Base-by-base conservation (phyloP, 345 rosid genomes). In the Eucalyptus pumila region DNA sequence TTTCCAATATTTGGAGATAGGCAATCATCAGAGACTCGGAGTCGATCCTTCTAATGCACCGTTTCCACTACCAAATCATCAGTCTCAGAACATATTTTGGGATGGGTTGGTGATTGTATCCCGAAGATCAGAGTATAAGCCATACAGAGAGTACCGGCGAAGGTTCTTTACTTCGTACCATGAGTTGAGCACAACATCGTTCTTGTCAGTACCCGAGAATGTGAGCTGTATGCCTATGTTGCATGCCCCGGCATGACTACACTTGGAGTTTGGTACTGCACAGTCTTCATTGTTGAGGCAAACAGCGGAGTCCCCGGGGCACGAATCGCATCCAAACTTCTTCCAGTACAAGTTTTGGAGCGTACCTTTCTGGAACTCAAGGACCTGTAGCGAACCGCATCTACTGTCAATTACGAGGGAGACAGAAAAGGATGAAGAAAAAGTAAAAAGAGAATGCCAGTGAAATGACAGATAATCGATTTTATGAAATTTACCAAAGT, bases 131-230 rank as follows among this genome's bases (percentile, higher is more conserved):
- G 96, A 90, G 62, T 92, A 96, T 24, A 97, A 93, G 52, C 91
- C 93, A 76, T 89, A 92, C 65, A 98, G 95, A 4, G 99, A 98
- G 91, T 92, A 89, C 85, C 91, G 95, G 89, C 96, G 89, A 80
- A 98, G 95, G 19, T 95, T 95, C 80, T 89, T 93, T 8, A 98
- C 95, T 92, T 98, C 99, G 26, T 96, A 98, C 99, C 99, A 98
- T 10, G 98, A 93, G 92, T 96, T 96, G 49, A 98, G 92, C 9
- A 94, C 92, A 88, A 94, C 94, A 2, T 95, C 91, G 92, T 94
- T 95, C 94, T 89, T 93, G 92, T 96, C 99, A 10, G 98, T 98
- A 30, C 99, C 99, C 0, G 99, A 95, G 92, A 96, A 98, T 11
- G 97, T 91, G 40, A 96, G 88, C 81, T 98, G 99, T 86, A 97